phyloP scores from a whole-genome alignment of 192 early-diverging fungal genomes.

The Jimgerdemannia lactiflua region DNA sequence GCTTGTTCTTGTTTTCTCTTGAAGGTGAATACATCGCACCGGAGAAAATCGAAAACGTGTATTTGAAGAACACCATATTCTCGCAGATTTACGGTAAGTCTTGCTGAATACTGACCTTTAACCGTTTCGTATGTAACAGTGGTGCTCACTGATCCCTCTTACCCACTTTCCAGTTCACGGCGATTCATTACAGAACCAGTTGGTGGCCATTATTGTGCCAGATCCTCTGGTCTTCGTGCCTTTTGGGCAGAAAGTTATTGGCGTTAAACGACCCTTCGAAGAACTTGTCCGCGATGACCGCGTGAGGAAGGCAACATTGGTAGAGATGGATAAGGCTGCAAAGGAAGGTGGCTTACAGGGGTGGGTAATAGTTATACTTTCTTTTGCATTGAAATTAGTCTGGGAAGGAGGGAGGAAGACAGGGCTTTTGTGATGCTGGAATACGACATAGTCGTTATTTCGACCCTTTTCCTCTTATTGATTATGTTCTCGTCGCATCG shows the following conservation, averaged over 20 bases:
- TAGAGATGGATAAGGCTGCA: slow-evolving; percentile 51
- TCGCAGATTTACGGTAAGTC: slow-evolving; percentile 55
- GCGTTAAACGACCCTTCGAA: slow-evolving; percentile 33
- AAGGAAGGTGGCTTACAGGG: slow-evolving; percentile 57
- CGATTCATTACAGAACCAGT: slow-evolving; percentile 64
- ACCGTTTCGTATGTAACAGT: background rate
- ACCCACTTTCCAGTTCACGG: slow-evolving; percentile 45
- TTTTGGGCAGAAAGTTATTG: slow-evolving; percentile 41
- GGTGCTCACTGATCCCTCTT: too few relatives aligned
- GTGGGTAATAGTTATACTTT: slow-evolving; percentile 6
- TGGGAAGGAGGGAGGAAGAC: too few relatives aligned
- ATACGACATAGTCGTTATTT: too few relatives aligned
- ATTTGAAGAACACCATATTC: slow-evolving; percentile 54
- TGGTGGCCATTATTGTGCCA: slow-evolving; percentile 79
- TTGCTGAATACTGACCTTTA: background rate
- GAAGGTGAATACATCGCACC: slow-evolving; percentile 75
- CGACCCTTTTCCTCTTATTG: background rate
- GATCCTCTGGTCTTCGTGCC: slow-evolving; percentile 52
- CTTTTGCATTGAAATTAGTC: background rate
- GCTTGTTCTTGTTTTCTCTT: slow-evolving; percentile 17
- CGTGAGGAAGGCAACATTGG: slow-evolving; percentile 45
- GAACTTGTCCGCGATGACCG: slow-evolving; percentile 56
- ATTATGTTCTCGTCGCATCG: background rate
- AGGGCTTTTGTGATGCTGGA: too few relatives aligned
- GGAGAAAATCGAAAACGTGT: slow-evolving; percentile 79